Base-by-base conservation (phyloP, 2,329 filamentous ascomycete species). In the Pezicula carpinea region DNA sequence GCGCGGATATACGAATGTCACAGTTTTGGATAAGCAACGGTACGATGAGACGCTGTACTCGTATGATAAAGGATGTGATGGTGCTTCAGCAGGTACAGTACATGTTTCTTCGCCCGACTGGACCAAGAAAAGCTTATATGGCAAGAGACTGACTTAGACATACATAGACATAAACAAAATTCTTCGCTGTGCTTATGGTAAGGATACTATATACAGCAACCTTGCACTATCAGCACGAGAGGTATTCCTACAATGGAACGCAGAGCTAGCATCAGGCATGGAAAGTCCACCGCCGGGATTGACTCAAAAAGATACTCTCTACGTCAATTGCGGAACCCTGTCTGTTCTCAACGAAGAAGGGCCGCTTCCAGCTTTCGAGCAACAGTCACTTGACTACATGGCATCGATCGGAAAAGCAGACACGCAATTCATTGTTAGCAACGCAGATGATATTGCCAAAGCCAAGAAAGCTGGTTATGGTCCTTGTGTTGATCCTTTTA, bases 11-110 rank as follows among this genome's bases (percentile, higher is more conserved):
- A 59, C 11, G 5, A 62, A 70, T 48, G 64, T 76, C 17, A 74
- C 65, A 5, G 64, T 77, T 14, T 63, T 76, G 34, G 73, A 76
- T 51, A 68, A 65, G 51, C 70, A 75, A 51, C 62, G 67, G 22
- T 65, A 72, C 31, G 63, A 70, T 11, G 44, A 67, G 31, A 60
- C 60, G 0, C 33, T 35, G 7, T 35, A 35, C n/a, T 66, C 67
- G 6, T 70, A 69, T 44, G 51, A 61, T 2, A 48, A 59, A 1
- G 72, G 72, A 19, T 66, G 67, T 41, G 70, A 74, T 53, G 64
- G 64, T 3, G 70, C 72, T 0, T 72, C 68, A 6, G 69, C 70
- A 44, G 33, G 13, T 35, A 35, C 11, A 26, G 8, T n/a, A n/a
- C n/a, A n/a, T n/a, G n/a, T n/a, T 23, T 34, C 8, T 35, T 35